Base-by-base conservation (phyloP, 257 asterid species). In the Solanum rostratum region DNA sequence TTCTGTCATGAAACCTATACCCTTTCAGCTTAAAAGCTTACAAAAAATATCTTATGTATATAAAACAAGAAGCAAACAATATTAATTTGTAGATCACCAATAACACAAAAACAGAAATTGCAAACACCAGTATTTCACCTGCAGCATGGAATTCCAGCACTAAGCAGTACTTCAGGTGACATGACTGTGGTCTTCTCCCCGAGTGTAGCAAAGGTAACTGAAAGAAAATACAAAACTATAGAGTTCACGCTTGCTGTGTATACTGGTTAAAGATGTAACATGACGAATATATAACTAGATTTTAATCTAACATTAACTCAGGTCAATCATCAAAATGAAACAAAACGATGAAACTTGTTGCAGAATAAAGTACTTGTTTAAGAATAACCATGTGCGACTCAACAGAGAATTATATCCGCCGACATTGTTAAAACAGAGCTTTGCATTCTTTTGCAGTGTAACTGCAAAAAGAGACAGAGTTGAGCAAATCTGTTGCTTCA, bases 111-210 rank as follows among this genome's bases (percentile, higher is more conserved):
- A 84, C 11, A 60, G 70, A 84, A 74, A 85, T 65, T 65, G 84
- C 29, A 50, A 37, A 29, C 82, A 80, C 80, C 84, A 84, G 83
- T 85, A 84, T 85, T 84, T 90, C 89, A 97, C 99, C 99, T 95
- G 99, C 99, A 97, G 94, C 99, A 97, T 60, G 99, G 99, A 85
- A 97, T 95, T 84, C 99, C 99, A 53, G 97, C 96, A 91, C 85
- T 89, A 87, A 92, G 90, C 84, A 97, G 98, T 85, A 97, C 98
- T 93, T 97, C 99, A 2, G 99, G 99, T 66, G 99, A 93, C 98
- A 97, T 97, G 85, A 97, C 98, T 20, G 99, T 97, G 45, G 97
- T 95, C 95, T 97, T 97, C 95, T 97, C 97, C 83, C 99, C 98
- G 63, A 97, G 99, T 60, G 96, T 97, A 85, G 99, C 93, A 89